Base-by-base conservation (phyloP, 2,329 filamentous ascomycete species). In the Alternaria ventricosa region DNA sequence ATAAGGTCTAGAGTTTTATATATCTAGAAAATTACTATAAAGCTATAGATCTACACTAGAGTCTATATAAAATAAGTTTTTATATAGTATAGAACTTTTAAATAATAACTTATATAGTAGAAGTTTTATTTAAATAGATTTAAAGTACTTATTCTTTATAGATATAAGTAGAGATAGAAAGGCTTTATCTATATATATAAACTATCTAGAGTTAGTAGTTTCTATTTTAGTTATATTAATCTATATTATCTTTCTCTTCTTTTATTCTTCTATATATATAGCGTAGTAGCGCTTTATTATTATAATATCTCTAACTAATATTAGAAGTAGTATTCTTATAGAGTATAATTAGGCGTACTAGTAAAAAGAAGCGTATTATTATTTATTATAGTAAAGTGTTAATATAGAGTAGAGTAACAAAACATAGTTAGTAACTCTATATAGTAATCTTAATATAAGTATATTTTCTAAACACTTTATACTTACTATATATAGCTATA, bases 161-260 rank as follows among this genome's bases (percentile, higher is more conserved):
- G 46, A 50, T 58, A n/a, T n/a, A 7, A 58, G 46, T 25, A 58
- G 47, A 27, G 46, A 49, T 43, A 58, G 22, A 27, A 51, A 58
- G 15, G 45, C 45, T 47, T 27, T 58, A n/a, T 13, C 55, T 58
- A 58, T 30, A n/a, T 50, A 33, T 23, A 58, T 43, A 11, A 58
- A 58, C 45, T 50, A 5, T 43, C 28, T 15, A 44, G 23, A 43
- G 23, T 58, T 11, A 58, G 55, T n/a, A 27, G 45, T 23, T 33
- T 49, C 5, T 15, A 11, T 44, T 41, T 44, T n/a, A 27, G 27
- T 49, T 12, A 43, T 28, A 27, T 43, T 22, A 51, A 44, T 45
- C 12, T 23, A 50, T 23, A 43, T 58, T n/a, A 43, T 58, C 46
- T 58, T 33, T 45, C 13, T 23, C 9, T 51, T 58, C 33, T 51